Percentiles rank a stretch among this genome's conserved stretches.
Evolutionary conservation across 2,329 filamentous ascomycete genomes (phyloP).

Genomic region (Aspergillus persii): DNA sequence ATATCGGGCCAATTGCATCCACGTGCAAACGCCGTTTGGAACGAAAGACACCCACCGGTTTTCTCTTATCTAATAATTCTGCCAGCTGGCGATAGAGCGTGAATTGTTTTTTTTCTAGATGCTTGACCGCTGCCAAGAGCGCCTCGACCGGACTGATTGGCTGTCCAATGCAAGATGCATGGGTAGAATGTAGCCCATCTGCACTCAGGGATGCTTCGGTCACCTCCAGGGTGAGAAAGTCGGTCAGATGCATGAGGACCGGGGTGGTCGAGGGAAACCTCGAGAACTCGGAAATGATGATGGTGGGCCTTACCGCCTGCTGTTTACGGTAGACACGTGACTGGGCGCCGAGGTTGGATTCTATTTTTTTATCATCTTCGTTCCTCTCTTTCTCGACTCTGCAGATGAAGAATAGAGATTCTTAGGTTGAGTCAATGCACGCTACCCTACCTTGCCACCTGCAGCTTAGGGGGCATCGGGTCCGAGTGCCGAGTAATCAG

Average conservation of each 20-base stretch:
- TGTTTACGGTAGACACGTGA: background rate
- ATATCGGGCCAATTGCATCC: slow-evolving; percentile 12
- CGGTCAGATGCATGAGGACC: background rate
- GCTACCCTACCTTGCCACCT: background rate
- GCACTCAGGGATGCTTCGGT: too few species aligned
- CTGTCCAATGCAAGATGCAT: background rate
- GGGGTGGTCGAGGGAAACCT: background rate
- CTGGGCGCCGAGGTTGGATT: background rate
- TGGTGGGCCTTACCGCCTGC: background rate
- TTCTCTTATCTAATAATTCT: slow-evolving; percentile 7
- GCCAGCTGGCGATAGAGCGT: background rate
- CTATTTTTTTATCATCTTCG: background rate
- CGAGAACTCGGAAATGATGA: background rate
- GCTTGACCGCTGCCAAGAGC: background rate
- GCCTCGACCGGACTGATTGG: background rate
- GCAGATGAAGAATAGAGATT: background rate
- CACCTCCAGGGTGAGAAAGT: too few species aligned
- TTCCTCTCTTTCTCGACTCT: background rate
- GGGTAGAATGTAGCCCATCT: background rate
- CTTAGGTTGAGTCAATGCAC: background rate
- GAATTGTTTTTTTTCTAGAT: background rate
- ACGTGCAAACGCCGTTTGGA: background rate
- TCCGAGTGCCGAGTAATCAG: slow-evolving; percentile 6
- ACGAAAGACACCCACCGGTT: background rate
- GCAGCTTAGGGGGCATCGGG: background rate